These are phyloP conservation scores for Lasiosphaeris hirsuta DNA, from an alignment of 495 filamentous ascomycete species.

Conservation along the genomic window DNA sequence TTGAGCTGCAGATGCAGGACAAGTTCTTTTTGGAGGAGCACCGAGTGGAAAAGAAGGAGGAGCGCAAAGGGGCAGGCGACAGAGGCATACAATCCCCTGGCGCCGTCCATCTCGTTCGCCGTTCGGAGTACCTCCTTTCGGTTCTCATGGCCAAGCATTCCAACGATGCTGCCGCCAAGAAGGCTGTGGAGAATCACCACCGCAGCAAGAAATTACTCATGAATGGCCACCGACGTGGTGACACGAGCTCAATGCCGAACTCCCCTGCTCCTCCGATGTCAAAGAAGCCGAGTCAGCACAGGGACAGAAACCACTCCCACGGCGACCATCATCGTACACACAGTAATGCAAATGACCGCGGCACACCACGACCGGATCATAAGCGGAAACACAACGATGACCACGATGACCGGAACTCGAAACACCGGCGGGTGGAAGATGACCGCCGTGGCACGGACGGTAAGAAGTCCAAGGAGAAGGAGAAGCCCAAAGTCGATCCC, in stretches of 20 bases:
- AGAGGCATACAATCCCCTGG: conserved; percentile 86
- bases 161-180: conserved; percentile 67
- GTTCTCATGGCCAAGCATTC: conserved; percentile 78
- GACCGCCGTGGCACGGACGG: conserved; percentile 21
- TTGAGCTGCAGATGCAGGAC: conserved; percentile 78
- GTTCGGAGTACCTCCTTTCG: conserved; percentile 89
- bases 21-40: conserved; percentile 98
- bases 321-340: conserved; percentile 48
- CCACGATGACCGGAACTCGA: conserved; percentile 33
- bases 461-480: conserved; percentile 32
- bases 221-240: conserved; percentile 51
- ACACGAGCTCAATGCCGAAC: conserved; percentile 52
- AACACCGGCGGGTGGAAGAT: conserved; percentile 33
- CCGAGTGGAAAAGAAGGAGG: conserved; percentile 94
- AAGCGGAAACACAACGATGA: conserved; percentile 44
- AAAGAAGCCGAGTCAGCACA: conserved; percentile 40
- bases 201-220: conserved; percentile 72
- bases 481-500: conserved; percentile 32
- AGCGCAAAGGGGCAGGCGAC: conserved; percentile 72
- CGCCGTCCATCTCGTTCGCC: conserved; percentile 91
- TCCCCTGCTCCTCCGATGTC: conserved; percentile 53
- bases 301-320: conserved; percentile 38
- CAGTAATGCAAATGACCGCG: conserved; percentile 43
- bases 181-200: conserved; percentile 83
- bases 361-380: conserved; percentile 41